phyloP scores from a whole-genome alignment of 2,329 filamentous ascomycete genomes.

The Penicillium sclerotiorum region DNA sequence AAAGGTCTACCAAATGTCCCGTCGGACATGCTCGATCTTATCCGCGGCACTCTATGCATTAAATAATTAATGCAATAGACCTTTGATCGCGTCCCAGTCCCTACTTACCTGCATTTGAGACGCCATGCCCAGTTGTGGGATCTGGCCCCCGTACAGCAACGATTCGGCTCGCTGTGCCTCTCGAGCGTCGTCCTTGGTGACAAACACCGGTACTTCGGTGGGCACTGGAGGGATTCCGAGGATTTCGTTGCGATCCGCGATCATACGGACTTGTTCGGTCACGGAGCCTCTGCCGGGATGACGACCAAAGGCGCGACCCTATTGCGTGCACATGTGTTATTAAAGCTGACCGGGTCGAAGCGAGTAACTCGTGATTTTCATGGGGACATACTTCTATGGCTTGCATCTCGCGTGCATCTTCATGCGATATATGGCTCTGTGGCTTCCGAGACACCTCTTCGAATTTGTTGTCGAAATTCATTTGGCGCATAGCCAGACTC shows the following conservation, averaged over 20 bases:
- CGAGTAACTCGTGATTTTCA: too few relatives aligned
- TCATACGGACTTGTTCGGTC: constrained; percentile 35
- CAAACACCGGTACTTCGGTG: constrained; percentile 26
- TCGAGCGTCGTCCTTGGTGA: constrained; percentile 38
- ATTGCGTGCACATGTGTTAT: neutral
- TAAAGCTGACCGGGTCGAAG: neutral
- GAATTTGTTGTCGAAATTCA: constrained; percentile 37
- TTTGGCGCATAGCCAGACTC: constrained; percentile 35
- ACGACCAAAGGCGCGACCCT: constrained; percentile 39
- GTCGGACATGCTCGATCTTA: constrained; percentile 32
- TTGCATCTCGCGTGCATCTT: constrained; percentile 37
- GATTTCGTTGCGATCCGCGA: constrained; percentile 37
- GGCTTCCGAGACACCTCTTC: constrained; percentile 37
- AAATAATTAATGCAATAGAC: constrained; percentile 10
- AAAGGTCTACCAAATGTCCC: constrained; percentile 15
- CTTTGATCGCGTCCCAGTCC: neutral
- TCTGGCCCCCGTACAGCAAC: constrained; percentile 33
- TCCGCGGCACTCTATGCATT: constrained; percentile 36
- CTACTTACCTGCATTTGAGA: constrained; percentile 38
- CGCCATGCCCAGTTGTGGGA: constrained; percentile 34
- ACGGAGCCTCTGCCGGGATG: constrained; percentile 34
- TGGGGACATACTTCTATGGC: constrained; percentile 34
- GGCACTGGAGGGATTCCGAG: constrained; percentile 28
- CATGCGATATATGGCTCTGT: constrained; percentile 34
- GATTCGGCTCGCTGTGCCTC: constrained; percentile 34